Percentiles rank a stretch among this genome's conserved stretches.
phyloP scores from a whole-genome alignment of 1,284 basidiomycete genomes.

The Ustilago loliicola region DNA sequence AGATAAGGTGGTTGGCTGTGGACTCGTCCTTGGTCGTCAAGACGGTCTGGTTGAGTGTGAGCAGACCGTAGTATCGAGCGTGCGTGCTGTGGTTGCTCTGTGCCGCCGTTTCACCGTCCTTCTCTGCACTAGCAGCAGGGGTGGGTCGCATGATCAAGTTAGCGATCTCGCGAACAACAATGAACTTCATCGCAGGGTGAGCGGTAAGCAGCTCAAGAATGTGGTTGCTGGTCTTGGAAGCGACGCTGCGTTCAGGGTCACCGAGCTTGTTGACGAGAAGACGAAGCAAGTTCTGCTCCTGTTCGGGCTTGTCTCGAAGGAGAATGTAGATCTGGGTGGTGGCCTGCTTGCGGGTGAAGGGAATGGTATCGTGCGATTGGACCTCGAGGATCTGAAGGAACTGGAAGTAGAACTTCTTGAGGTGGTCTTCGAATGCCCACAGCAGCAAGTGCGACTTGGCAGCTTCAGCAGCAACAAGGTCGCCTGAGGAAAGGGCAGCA shows the following conservation, averaged over 20 bases:
- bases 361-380: conserved; percentile 86
- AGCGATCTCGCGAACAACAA: conserved; percentile 89
- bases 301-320: conserved; percentile 90
- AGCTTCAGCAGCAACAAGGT: conserved; percentile 45
- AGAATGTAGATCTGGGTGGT: conserved; percentile 79
- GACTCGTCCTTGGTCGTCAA: conserved; percentile 78
- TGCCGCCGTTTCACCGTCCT: conserved; percentile 27
- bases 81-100: conserved; percentile 73
- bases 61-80: conserved; percentile 88
- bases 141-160: conserved; percentile 79
- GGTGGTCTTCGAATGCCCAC: conserved; percentile 96
- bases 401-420: conserved; percentile 96
- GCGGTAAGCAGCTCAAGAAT: conserved; percentile 88
- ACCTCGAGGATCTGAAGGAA: conserved; percentile 91
- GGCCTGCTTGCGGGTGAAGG: conserved; percentile 87
- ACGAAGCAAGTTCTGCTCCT: conserved; percentile 94
- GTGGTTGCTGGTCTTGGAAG: conserved; percentile 89
- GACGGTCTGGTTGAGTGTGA: conserved; percentile 94
- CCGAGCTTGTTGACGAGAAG: conserved; percentile 88
- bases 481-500: conserved; percentile 62
- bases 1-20: conserved; percentile 86
- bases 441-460: conserved; percentile 77
- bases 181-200: conserved; percentile 93
- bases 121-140: conserved; percentile 45
- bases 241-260: conserved; percentile 88